Base-by-base conservation (phyloP, 1,284 basidiomycete species). In the Ceraceosorus bombacis region DNA sequence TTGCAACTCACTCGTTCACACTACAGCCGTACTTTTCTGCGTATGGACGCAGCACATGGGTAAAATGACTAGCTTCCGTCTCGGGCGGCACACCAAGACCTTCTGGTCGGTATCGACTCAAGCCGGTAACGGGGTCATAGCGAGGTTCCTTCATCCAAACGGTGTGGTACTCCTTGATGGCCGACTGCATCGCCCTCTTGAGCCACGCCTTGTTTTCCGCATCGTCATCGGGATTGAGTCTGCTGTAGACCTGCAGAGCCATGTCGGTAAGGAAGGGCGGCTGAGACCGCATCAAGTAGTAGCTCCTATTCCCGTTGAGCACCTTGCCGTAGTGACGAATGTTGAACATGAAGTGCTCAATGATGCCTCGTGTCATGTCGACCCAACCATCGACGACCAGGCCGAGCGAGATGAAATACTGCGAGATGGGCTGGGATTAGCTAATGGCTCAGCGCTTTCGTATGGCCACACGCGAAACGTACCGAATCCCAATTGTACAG, bases 241-340 rank as follows among this genome's bases (percentile, higher is more conserved):
- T 90, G 74, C 93, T 92, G 81, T 90, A 98, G 77, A 97, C 94
- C 78, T 97, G 95, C 41, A 97, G 83, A 0, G 93, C 91, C 86
- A 97, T 90, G 79, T 98, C 95, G 60, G 94, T 98, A 54, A 98
- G 83, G 86, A 98, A 98, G 0, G 94, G 94, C 40, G 94, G 94
- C 78, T 98, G 94, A 12, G 92, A 88, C 58, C 94, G 88, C 79
- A 88, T 90, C 60, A 98, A 85, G 79, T 98, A 98, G 67, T 77
- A 77, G 41, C 74, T 70, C 27, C 75, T 69, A 59, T 75, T 77
- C 27, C 73, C 76, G 66, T 78, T 77, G 58, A 77, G 63, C 49
- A 78, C 73, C 78, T 94, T 96, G 81, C 88, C 88, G 78, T 96
- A 96, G 80, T 96, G 89, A 79, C 86, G 90, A 82, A 98, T 96